Conservation (phyloP, 2,329 filamentous ascomycete genomes). For the Capronia epimyces region DNA sequence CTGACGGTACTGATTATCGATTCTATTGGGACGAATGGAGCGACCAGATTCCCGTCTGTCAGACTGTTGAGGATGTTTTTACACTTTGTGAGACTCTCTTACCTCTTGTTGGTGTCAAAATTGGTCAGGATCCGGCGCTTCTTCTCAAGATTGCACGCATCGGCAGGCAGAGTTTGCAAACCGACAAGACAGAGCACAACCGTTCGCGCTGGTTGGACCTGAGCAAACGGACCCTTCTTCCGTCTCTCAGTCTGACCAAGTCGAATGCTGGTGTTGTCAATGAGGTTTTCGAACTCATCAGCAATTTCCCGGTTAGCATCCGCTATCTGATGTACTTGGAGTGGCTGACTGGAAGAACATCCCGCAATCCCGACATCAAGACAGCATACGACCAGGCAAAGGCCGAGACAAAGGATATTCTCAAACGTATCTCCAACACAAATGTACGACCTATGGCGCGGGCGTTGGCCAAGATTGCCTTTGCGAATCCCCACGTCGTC, state of each 20-base stretch:
- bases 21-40: slow-evolving; percentile 98
- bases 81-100: slow-evolving; percentile 76
- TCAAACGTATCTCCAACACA: slow-evolving; percentile 84
- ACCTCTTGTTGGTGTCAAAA: slow-evolving; percentile 79
- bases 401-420: slow-evolving; percentile 73
- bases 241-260: slow-evolving; percentile 78
- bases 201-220: slow-evolving; percentile 75
- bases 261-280: slow-evolving; percentile 79
- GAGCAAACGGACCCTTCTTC: slow-evolving; percentile 76
- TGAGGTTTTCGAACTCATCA: slow-evolving; percentile 78
- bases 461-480: slow-evolving; percentile 83
- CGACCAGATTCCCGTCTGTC: slow-evolving; percentile 87
- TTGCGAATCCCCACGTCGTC: slow-evolving; percentile 82
- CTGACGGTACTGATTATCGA: slow-evolving; percentile 69
- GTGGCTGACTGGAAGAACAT: slow-evolving; percentile 78
- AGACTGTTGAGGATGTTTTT: slow-evolving; percentile 85
- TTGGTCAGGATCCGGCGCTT: slow-evolving; percentile 74
- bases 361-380: slow-evolving; percentile 70
- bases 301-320: slow-evolving; percentile 66
- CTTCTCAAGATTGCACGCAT: slow-evolving; percentile 81
- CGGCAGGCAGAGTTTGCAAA: slow-evolving; percentile 65
- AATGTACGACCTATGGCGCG: slow-evolving; percentile 83
- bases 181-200: slow-evolving; percentile 67
- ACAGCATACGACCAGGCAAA: slow-evolving; percentile 70
- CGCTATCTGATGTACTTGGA: slow-evolving; percentile 89